Conservation (phyloP, 176 grass and related monocot species). For the Lolium multiflorum region DNA sequence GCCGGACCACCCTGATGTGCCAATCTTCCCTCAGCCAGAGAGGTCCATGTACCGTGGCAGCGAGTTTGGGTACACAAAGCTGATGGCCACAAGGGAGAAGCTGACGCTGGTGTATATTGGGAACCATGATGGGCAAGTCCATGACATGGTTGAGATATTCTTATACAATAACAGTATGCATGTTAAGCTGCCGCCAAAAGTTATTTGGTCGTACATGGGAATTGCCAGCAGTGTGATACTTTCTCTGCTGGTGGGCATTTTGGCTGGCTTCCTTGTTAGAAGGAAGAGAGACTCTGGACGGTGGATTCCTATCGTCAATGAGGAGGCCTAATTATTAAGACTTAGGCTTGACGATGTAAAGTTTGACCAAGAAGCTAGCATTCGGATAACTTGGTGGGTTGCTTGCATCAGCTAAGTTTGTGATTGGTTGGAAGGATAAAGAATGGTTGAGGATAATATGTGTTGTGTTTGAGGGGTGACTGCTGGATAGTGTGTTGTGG, state of each 20-base stretch:
- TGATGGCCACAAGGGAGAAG: conserved; percentile 82
- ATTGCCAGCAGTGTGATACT: background rate
- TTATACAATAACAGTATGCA: background rate
- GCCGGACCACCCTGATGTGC: conserved; percentile 60
- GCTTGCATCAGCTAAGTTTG: too few relatives aligned
- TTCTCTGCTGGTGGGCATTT: background rate
- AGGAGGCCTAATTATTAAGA: background rate
- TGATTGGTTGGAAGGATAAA: too few relatives aligned
- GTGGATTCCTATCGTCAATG: conserved; percentile 3
- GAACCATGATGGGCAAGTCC: conserved; percentile 94
- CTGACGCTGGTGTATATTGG: conserved; percentile 72
- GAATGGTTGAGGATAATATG: too few relatives aligned
- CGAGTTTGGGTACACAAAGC: conserved; percentile 80
- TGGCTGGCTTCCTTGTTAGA: conserved; percentile 8
- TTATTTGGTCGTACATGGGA: background rate
- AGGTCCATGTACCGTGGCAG: conserved; percentile 81
- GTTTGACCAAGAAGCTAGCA: too few relatives aligned
- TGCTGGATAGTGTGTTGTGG: too few relatives aligned
- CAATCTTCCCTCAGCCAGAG: conserved; percentile 80
- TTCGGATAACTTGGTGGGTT: too few relatives aligned
- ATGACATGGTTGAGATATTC: conserved; percentile 86
- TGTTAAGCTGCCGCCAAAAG: background rate
- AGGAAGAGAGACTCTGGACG: background rate
- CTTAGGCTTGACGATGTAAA: background rate
- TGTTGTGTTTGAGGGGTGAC: too few relatives aligned